These are phyloP conservation scores for Colletotrichum musicola DNA, from an alignment of 2,329 filamentous ascomycete species.

Conservation along the genomic window DNA sequence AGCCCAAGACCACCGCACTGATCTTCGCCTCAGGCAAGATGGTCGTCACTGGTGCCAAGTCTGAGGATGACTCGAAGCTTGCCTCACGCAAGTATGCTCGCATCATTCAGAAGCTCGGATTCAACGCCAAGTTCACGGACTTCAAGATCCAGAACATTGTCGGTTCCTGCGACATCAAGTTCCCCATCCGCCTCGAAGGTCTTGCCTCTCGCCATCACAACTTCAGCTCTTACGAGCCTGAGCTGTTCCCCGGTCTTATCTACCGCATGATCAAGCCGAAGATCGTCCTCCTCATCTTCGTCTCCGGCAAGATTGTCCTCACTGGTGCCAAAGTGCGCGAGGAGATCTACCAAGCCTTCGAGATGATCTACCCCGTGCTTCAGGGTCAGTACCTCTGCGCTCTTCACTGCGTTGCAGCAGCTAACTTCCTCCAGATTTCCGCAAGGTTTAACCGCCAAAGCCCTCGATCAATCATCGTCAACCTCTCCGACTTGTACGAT, in stretches of 20 bases:
- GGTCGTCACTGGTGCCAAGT: constrained; percentile 98
- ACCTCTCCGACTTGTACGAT: constrained; percentile 53
- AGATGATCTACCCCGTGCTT: constrained; percentile 96
- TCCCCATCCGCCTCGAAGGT: constrained; percentile 96
- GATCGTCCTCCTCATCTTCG: constrained; percentile 97
- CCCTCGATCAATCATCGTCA: constrained; percentile 29
- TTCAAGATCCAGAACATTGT: constrained; percentile 99
- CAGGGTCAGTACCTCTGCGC: constrained; percentile 71
- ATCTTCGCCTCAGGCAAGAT: constrained; percentile 99
- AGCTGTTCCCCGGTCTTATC: constrained; percentile 98
- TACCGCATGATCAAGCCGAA: constrained; percentile 99
- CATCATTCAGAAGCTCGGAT: constrained; percentile 99
- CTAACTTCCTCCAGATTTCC: constrained; percentile 60
- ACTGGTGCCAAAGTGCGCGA: constrained; percentile 98
- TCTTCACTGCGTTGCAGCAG: constrained; percentile 32
- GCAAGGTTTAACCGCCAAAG: constrained; percentile 61
- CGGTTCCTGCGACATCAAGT: constrained; percentile 98
- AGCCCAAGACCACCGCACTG: constrained; percentile 96
- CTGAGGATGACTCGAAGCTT: constrained; percentile 97
- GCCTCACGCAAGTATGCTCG: constrained; percentile 97
- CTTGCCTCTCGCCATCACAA: constrained; percentile 97
- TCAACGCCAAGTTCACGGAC: constrained; percentile 99
- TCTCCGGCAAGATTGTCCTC: constrained; percentile 97
- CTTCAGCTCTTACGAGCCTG: constrained; percentile 98
- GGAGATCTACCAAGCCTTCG: constrained; percentile 97